Evolutionary conservation across 441 rosid genomes (phyloP).

Genomic region (Francoa sonchifolia): DNA sequence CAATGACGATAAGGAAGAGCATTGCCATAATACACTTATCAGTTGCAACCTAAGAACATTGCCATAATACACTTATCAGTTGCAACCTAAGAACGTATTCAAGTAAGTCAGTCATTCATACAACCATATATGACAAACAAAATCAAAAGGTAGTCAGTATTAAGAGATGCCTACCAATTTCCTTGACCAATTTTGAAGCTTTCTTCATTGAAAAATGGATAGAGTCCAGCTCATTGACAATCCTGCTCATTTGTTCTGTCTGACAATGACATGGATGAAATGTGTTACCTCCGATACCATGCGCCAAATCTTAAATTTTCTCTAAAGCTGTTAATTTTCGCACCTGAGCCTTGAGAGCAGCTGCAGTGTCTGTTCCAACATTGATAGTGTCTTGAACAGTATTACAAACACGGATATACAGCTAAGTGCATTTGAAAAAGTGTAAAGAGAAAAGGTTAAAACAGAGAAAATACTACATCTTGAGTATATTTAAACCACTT

Average conservation of each 20-base stretch:
- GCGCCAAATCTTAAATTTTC: constrained; percentile 5
- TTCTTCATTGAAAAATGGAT: constrained; percentile 91
- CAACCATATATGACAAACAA: constrained; percentile 5
- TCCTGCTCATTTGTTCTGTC: constrained; percentile 98
- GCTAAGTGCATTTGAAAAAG: constrained; percentile 4
- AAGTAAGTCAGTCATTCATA: constrained; percentile 11
- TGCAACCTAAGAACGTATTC: constrained; percentile 55
- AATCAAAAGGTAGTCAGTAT: constrained; percentile 15
- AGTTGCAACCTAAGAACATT: constrained; percentile 84
- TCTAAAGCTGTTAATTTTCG: constrained; percentile 10
- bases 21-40: constrained; percentile 84
- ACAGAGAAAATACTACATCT: not conserved
- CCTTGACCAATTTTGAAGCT: constrained; percentile 88
- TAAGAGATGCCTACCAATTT: constrained; percentile 79
- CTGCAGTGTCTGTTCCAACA: constrained; percentile 90
- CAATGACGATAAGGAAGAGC: constrained; percentile 69
- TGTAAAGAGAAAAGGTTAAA: not conserved
- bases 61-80: constrained; percentile 91
- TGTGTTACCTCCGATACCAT: no score
- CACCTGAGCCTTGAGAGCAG: constrained; percentile 94
- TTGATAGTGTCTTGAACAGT: constrained; percentile 89
- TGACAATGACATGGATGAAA: no score
- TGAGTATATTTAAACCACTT: not conserved
- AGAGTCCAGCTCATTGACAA: constrained; percentile 88
- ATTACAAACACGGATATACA: constrained; percentile 3